These are phyloP conservation scores for Scleroderma citrinum DNA, from an alignment of 768 basidiomycete genomes.

Conservation along the genomic window DNA sequence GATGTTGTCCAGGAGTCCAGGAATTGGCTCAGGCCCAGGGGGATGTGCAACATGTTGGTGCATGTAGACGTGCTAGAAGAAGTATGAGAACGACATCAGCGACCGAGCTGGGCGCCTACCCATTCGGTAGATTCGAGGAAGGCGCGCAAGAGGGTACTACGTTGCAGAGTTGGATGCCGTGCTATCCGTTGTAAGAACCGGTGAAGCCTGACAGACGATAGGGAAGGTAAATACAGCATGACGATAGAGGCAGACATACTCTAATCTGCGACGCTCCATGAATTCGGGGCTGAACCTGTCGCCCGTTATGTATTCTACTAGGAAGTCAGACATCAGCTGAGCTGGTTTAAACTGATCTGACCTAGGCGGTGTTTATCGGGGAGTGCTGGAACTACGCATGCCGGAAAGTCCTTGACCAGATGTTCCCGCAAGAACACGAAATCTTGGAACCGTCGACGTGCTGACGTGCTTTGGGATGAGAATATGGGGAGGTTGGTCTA, in stretches of 20 bases:
- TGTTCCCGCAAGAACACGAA: constrained; percentile 92
- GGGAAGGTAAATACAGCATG: neutral
- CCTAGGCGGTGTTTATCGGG: constrained; percentile 96
- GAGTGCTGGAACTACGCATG: constrained; percentile 94
- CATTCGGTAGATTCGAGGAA: constrained; percentile 99
- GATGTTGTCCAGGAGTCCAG: constrained; percentile 86
- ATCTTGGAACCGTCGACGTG: constrained; percentile 91
- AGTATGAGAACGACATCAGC: constrained; percentile 1
- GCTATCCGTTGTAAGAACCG: constrained; percentile 87
- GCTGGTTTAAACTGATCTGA: constrained; percentile 35
- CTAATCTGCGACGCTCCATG: constrained; percentile 84
- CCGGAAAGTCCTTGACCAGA: constrained; percentile 87
- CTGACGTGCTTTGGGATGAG: constrained; percentile 63
- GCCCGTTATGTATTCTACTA: constrained; percentile 95
- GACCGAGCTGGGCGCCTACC: constrained; percentile 44
- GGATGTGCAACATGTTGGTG: constrained; percentile 94
- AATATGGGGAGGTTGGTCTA: constrained; percentile 92
- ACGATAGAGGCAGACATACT: constrained; percentile 47
- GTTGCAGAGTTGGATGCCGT: constrained; percentile 91
- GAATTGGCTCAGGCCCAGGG: constrained; percentile 71
- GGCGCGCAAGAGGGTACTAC: constrained; percentile 84
- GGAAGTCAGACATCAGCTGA: constrained; percentile 1
- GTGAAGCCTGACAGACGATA: constrained; percentile 58
- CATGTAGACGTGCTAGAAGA: constrained; percentile 84
- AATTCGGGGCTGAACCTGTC: constrained; percentile 97